phyloP scores from a whole-genome alignment of 129 eudicot species.

The Flaveria trinervia region DNA sequence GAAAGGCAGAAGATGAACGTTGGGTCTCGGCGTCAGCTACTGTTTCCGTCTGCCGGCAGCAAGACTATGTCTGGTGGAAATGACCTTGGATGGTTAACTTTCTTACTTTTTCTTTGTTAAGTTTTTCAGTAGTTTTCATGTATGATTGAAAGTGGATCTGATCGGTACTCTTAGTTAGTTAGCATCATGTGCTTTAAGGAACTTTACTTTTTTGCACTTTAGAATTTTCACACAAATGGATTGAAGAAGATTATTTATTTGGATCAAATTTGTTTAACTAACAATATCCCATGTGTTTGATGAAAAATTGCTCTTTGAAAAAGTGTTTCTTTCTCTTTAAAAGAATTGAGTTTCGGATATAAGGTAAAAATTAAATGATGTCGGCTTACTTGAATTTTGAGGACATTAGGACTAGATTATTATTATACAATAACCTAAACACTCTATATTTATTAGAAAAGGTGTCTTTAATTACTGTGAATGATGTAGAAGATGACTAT shows the following conservation, averaged over 20 bases:
- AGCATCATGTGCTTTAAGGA: not conserved
- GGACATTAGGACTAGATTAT: not conserved
- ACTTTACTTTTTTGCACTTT: not conserved
- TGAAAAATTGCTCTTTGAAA: slow-evolving; percentile 15
- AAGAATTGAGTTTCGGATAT: not conserved
- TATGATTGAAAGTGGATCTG: not conserved
- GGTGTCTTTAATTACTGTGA: not conserved
- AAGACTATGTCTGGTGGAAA: slow-evolving; percentile 69
- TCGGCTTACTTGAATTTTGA: slow-evolving; percentile 1
- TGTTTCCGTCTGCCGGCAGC: slow-evolving; percentile 78
- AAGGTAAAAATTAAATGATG: slow-evolving; percentile 8
- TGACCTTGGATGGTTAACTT: slow-evolving; percentile 81
- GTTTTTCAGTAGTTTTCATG: not conserved
- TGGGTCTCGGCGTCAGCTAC: slow-evolving; percentile 47
- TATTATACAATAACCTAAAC: not conserved
- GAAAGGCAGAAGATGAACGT: slow-evolving; percentile 77
- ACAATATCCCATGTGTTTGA: slow-evolving; percentile 4
- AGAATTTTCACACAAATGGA: no score
- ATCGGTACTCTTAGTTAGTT: slow-evolving; percentile 11
- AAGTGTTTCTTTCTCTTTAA: not conserved
- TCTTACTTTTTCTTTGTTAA: slow-evolving; percentile 10
- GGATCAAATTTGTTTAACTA: no score
- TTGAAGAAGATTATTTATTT: no score
- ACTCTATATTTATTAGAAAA: not conserved
- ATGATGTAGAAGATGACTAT: not conserved